Percentiles rank a stretch among this genome's conserved stretches.
These are phyloP conservation scores for Metschnikowia gelsemii DNA, from an alignment of 805 yeast genomes.

Conservation along the genomic window DNA sequence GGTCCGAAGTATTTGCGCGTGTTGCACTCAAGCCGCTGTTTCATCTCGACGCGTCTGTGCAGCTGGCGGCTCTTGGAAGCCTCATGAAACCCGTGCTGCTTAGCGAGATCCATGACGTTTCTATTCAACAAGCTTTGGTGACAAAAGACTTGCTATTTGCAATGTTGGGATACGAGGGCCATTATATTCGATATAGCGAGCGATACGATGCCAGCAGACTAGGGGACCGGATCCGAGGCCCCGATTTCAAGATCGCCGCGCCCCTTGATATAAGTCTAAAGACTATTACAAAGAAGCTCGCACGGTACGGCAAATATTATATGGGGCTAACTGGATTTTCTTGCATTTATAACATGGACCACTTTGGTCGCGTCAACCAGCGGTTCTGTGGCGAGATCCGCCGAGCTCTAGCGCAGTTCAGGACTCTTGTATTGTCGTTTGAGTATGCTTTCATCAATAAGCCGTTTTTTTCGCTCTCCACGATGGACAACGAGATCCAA, in stretches of 20 bases:
- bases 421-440: slow-evolving; percentile 38
- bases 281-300: slow-evolving; percentile 61
- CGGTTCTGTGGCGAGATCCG: slow-evolving; percentile 61
- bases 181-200: slow-evolving; percentile 66
- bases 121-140: slow-evolving; percentile 71
- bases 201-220: slow-evolving; percentile 49
- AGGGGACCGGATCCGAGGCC: slow-evolving; percentile 55
- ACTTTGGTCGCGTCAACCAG: slow-evolving; percentile 72
- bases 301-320: slow-evolving; percentile 62
- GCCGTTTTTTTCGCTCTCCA: slow-evolving; percentile 55
- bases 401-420: slow-evolving; percentile 28
- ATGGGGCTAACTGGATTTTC: slow-evolving; percentile 58
- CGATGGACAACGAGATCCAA: slow-evolving; percentile 45
- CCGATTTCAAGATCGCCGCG: slow-evolving; percentile 71
- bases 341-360: slow-evolving; percentile 53
- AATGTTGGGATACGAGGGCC: slow-evolving; percentile 73
- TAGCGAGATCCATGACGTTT: slow-evolving; percentile 40
- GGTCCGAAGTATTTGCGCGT: slow-evolving; percentile 1
- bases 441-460: slow-evolving; percentile 54
- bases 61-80: background rate
- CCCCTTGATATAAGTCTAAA: slow-evolving; percentile 72
- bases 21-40: slow-evolving; percentile 11
- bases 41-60: slow-evolving; percentile 7
- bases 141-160: slow-evolving; percentile 68
- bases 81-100: slow-evolving; percentile 11